phyloP scores from a whole-genome alignment of 2,329 filamentous ascomycete genomes.

The Anthostomella pinea region DNA sequence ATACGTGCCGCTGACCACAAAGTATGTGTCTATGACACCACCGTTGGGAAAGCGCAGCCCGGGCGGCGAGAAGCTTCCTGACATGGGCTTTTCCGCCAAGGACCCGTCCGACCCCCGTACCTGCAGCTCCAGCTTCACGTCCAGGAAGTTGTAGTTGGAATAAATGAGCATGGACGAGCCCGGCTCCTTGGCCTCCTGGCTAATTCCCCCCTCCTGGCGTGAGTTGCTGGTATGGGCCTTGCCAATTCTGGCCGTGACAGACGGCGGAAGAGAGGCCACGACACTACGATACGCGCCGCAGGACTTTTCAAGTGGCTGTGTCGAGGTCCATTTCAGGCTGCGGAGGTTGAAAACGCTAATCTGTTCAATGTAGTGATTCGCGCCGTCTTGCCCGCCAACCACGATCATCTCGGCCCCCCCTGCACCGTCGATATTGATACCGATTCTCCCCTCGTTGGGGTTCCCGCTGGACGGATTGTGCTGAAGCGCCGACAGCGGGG shows the following conservation, averaged over 20 bases:
- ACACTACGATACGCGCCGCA: slow-evolving; percentile 97
- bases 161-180: slow-evolving; percentile 88
- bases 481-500: slow-evolving; percentile 81
- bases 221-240: slow-evolving; percentile 46
- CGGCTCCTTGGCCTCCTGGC: slow-evolving; percentile 54
- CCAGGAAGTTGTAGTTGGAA: slow-evolving; percentile 97
- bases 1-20: slow-evolving; percentile 96
- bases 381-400: slow-evolving; percentile 91
- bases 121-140: slow-evolving; percentile 94
- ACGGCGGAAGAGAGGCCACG: slow-evolving; percentile 74
- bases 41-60: slow-evolving; percentile 94
- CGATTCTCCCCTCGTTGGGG: slow-evolving; percentile 83
- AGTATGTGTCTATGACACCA: slow-evolving; percentile 91
- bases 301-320: slow-evolving; percentile 80
- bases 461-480: slow-evolving; percentile 83
- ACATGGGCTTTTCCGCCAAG: slow-evolving; percentile 85
- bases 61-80: slow-evolving; percentile 79
- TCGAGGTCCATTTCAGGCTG: slow-evolving; percentile 93
- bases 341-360: slow-evolving; percentile 97
- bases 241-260: slow-evolving; percentile 64
- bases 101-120: slow-evolving; percentile 81
- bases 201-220: slow-evolving; percentile 45
- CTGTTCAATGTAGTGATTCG: slow-evolving; percentile 99
- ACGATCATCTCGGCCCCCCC: slow-evolving; percentile 97
- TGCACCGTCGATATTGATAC: slow-evolving; percentile 82